A percentile compares a stretch with the other conserved stretches of the same genome.
Evolutionary conservation across 345 rosid genomes (phyloP).

Genomic region (Melaleuca alternifolia): DNA sequence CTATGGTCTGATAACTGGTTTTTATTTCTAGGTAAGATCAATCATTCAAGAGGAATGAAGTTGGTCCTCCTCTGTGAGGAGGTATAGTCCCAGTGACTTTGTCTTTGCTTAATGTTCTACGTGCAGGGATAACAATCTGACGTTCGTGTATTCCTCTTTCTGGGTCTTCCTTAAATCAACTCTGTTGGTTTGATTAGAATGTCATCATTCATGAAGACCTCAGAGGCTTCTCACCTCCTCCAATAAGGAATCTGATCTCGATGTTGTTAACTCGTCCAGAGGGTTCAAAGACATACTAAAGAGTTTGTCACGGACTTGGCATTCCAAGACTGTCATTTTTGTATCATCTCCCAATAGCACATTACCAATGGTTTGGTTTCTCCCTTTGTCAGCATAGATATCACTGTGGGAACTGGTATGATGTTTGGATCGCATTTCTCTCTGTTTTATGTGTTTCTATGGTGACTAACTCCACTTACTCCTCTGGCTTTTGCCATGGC

Average conservation of each 20-base stretch:
- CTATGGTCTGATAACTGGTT: slow-evolving; percentile 8
- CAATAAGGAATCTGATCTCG: slow-evolving; percentile 6
- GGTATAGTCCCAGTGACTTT: slow-evolving; percentile 1
- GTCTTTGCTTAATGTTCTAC: background rate
- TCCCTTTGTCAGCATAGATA: background rate
- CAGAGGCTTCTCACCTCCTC: slow-evolving; percentile 5
- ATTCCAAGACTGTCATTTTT: background rate
- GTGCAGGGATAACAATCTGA: background rate
- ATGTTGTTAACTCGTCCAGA: slow-evolving; percentile 11
- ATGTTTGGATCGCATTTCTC: background rate
- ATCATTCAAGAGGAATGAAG: slow-evolving; percentile 1
- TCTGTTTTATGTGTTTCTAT: background rate
- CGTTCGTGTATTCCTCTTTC: background rate
- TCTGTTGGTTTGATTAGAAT: slow-evolving; percentile 1
- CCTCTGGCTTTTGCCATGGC: background rate
- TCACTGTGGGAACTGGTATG: background rate
- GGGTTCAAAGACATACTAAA: slow-evolving; percentile 13
- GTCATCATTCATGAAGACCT: slow-evolving; percentile 21
- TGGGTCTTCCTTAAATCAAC: background rate
- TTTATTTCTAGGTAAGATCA: slow-evolving; percentile 10
- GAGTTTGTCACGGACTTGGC: slow-evolving; percentile 10
- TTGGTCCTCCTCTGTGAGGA: slow-evolving; percentile 6
- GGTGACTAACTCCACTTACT: background rate
- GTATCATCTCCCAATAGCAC: slow-evolving; percentile 12
- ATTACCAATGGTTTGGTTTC: slow-evolving; percentile 15